A percentile compares a stretch with the other conserved stretches of the same genome.
Conservation (phyloP, 2,329 filamentous ascomycete species). For the Colletotrichum orchidophilum region DNA sequence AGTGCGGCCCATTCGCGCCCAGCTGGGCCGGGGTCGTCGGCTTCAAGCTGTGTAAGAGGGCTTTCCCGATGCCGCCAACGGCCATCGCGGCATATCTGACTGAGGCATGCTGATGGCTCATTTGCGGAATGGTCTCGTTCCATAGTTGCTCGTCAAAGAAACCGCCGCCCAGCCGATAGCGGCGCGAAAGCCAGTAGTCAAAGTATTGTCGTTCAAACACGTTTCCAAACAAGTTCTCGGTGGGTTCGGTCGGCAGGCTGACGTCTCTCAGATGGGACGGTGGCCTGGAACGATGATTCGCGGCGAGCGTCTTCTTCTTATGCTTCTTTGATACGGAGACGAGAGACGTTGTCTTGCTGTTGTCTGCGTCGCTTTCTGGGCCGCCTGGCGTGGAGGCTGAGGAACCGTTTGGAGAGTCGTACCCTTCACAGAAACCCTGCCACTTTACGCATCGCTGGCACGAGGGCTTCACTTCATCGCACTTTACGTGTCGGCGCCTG, state of each 20-base stretch:
- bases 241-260: background rate
- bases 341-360: background rate
- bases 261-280: background rate
- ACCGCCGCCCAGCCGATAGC: conserved; percentile 39
- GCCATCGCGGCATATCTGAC: conserved; percentile 49
- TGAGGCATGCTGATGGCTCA: conserved; percentile 44
- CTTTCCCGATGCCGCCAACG: conserved; percentile 45
- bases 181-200: conserved; percentile 38
- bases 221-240: conserved; percentile 24
- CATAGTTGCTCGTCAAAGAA: conserved; percentile 48
- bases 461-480: conserved; percentile 46
- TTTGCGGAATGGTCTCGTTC: conserved; percentile 45
- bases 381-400: background rate
- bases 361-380: background rate
- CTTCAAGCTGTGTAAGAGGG: conserved; percentile 23
- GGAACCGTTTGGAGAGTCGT: conserved; percentile 32
- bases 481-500: conserved; percentile 47
- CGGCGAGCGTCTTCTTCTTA: background rate
- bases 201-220: conserved; percentile 40
- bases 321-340: background rate
- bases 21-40: conserved; percentile 26
- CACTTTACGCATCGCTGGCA: conserved; percentile 47
- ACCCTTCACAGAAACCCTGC: conserved; percentile 46
- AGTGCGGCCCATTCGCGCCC: conserved; percentile 35
- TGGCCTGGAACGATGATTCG: background rate